Conservation (phyloP, 192 early-diverging fungal species). For the Endogone sp. region DNA sequence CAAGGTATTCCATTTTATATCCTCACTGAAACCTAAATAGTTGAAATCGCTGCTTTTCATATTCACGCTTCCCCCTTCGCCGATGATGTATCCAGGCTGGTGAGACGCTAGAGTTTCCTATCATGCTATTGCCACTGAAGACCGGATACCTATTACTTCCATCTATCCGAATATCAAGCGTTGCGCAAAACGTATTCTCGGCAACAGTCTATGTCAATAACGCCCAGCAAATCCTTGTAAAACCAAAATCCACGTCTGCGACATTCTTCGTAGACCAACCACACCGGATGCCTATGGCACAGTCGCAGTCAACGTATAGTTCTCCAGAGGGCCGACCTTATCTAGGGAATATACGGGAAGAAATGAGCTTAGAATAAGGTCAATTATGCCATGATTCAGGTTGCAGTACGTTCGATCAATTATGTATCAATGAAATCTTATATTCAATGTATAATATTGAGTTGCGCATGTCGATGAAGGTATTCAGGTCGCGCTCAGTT, state of each 20-base stretch:
- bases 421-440: no score
- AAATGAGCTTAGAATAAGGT: no score
- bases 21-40: slow-evolving; percentile 7
- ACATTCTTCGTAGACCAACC: slow-evolving; percentile 61
- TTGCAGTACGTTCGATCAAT: no score
- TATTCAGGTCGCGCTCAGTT: no score
- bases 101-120: slow-evolving; percentile 37
- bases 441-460: no score
- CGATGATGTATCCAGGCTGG: slow-evolving; percentile 31
- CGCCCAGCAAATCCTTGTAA: slow-evolving; percentile 53
- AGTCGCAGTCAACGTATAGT: slow-evolving; percentile 17
- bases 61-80: no score
- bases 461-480: background rate
- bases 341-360: background rate
- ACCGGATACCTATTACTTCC: slow-evolving; percentile 55
- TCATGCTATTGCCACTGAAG: slow-evolving; percentile 54
- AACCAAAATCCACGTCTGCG: slow-evolving; percentile 49
- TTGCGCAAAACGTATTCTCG: slow-evolving; percentile 34
- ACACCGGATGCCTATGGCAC: slow-evolving; percentile 20
- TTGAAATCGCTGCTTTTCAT: background rate
- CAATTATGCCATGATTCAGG: no score
- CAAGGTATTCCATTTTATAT: no score
- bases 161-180: slow-evolving; percentile 37
- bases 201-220: slow-evolving; percentile 53
- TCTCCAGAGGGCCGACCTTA: background rate